Evolutionary conservation across 805 yeast species (phyloP), one percentile per base, ranked within the genome.

Genomic region (Debaryomyces hansenii): DNA sequence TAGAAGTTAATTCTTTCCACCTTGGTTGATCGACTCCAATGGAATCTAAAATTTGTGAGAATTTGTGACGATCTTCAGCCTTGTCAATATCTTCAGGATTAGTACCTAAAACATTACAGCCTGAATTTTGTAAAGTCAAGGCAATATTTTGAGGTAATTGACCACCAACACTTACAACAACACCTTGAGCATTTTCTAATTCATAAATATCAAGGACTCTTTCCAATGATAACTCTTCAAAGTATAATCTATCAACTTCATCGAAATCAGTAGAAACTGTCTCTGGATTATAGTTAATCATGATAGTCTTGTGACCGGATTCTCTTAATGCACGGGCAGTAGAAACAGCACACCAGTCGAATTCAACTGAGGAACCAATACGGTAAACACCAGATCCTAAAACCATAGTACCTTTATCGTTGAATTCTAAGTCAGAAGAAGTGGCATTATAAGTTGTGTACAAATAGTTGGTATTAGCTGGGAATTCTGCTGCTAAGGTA

Each of bases 351-450:
- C 99, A 92, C 99, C 99, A 92, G 70, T 92, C 99, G 62, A 92
- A 92, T 74, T 94, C 99, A 45, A 92, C 99, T 28, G 97, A 90
- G 1, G 97, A 91, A 49, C 99, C 99, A 67, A 92, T 92, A 71
- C 99, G 83, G 81, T 92, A 92, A 42, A 94, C 99, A 76, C 99
- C 98, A n/a, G 97, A 90, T 45, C 98, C 99, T 58, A 92, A 78
- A 35, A 92, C 98, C 82, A 94, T 75, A 50, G 94, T 86, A 63
- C 98, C 98, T 55, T 87, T 79, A 49, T 92, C 98, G 59, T 86
- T 81, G 64, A 92, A 94, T 38, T 75, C 79, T 41, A 92, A 85
- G 68, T 92, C 99, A 55, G 84, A 85, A 47, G 82, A 76, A 48
- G 88, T 79, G 47, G 97, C 99, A 63, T 91, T 92, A 74, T 92